Percentiles rank a stretch among this genome's conserved stretches.
Conservation (phyloP, 106 monocot genomes). For the Dendrobium nobile region DNA sequence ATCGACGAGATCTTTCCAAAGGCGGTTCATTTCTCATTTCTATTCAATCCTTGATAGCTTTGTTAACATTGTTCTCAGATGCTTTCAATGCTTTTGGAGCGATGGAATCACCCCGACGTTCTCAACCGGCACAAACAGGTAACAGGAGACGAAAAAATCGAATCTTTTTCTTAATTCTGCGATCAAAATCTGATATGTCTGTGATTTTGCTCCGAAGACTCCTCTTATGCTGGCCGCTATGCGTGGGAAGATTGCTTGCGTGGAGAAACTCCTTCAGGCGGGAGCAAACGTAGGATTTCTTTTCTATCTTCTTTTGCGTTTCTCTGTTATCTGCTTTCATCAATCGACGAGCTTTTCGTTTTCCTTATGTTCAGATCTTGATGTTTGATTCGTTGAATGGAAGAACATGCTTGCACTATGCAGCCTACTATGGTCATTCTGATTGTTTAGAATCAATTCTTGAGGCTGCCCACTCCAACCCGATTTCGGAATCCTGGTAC, state of each 20-base stretch:
- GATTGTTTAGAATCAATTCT: constrained; percentile 80
- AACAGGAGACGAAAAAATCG: not conserved
- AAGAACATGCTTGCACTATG: constrained; percentile 88
- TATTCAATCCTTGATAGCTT: not conserved
- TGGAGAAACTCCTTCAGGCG: constrained; percentile 66
- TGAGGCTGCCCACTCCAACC: constrained; percentile 48
- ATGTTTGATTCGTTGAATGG: constrained; percentile 78
- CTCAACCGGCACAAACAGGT: constrained; percentile 81
- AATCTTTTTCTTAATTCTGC: not conserved
- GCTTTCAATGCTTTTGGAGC: constrained; percentile 53
- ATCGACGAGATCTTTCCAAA: not conserved
- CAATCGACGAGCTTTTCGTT: not conserved
- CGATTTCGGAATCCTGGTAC: constrained; percentile 75
- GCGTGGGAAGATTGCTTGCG: constrained; percentile 82
- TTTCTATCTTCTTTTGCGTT: not conserved
- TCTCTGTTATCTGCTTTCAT: not conserved
- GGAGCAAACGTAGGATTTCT: constrained; percentile 63
- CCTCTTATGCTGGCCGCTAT: constrained; percentile 92
- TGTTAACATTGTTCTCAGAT: constrained; percentile 27
- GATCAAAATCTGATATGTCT: constrained; percentile 4
- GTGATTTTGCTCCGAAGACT: constrained; percentile 38
- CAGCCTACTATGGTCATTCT: constrained; percentile 76
- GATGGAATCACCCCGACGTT: constrained; percentile 39
- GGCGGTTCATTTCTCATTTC: not conserved
- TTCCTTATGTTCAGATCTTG: constrained; percentile 54